Evolutionary conservation across 345 rosid genomes (phyloP).

Genomic region (Lumnitzera littorea): DNA sequence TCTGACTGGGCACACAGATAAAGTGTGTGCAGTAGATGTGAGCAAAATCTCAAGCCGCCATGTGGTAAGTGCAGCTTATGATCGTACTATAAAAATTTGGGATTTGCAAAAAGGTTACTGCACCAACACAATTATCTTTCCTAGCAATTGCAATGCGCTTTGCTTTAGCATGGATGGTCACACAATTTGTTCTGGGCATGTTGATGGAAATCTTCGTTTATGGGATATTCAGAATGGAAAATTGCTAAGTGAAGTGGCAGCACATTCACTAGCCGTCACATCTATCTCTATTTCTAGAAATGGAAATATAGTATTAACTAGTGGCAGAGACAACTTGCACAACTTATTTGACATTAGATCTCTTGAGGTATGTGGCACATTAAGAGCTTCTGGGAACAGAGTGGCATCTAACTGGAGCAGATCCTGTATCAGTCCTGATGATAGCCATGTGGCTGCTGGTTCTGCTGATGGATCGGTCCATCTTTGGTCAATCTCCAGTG

Average conservation of each 20-base stretch:
- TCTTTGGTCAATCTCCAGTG: slow-evolving; percentile 76
- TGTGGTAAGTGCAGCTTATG: slow-evolving; percentile 88
- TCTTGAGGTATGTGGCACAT: slow-evolving; percentile 72
- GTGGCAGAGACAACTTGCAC: slow-evolving; percentile 91
- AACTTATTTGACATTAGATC: slow-evolving; percentile 79
- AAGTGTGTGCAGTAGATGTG: slow-evolving; percentile 91
- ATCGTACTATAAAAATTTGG: slow-evolving; percentile 95
- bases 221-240: slow-evolving; percentile 93
- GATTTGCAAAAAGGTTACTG: slow-evolving; percentile 96
- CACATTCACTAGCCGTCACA: slow-evolving; percentile 78
- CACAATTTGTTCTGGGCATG: slow-evolving; percentile 90
- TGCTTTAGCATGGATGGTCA: slow-evolving; percentile 81
- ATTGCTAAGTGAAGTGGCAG: slow-evolving; percentile 78
- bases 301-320: slow-evolving; percentile 66
- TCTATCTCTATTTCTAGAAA: slow-evolving; percentile 63
- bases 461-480: slow-evolving; percentile 77
- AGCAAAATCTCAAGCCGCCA: slow-evolving; percentile 83
- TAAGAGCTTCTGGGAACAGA: slow-evolving; percentile 75
- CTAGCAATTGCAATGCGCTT: slow-evolving; percentile 84
- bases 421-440: slow-evolving; percentile 87
- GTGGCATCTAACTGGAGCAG: slow-evolving; percentile 95
- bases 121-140: slow-evolving; percentile 77
- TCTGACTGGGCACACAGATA: slow-evolving; percentile 80
- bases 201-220: slow-evolving; percentile 88
- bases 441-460: slow-evolving; percentile 83